Evolutionary conservation across 2,329 filamentous ascomycete species (phyloP).

Genomic region (Botrytis fabae): DNA sequence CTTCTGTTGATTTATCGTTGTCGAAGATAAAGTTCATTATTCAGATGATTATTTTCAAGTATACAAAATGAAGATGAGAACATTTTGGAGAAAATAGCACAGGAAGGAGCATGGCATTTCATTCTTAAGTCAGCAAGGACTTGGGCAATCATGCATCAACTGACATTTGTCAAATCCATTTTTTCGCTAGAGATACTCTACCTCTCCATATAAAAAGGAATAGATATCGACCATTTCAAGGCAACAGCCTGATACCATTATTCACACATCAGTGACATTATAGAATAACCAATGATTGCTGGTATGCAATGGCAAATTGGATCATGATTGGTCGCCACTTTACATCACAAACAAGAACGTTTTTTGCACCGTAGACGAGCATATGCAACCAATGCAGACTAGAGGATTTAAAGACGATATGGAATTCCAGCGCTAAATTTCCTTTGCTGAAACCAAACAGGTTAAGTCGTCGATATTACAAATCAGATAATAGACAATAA

Average conservation of each 20-base stretch:
- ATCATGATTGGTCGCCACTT: neutral
- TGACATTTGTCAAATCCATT: neutral
- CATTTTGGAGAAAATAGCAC: neutral
- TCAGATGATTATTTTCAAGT: neutral
- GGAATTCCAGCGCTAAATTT: neutral
- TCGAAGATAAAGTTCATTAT: neutral
- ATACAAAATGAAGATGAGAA: neutral
- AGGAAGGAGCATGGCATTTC: neutral
- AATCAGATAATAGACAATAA: neutral
- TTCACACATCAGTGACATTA: neutral
- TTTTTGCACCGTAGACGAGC: neutral
- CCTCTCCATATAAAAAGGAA: neutral
- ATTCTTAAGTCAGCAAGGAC: neutral
- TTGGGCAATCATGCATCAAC: neutral
- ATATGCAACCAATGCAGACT: neutral
- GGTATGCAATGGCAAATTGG: neutral
- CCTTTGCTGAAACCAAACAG: neutral
- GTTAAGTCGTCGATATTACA: neutral
- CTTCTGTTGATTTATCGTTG: neutral
- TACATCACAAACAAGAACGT: neutral
- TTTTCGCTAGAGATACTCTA: neutral
- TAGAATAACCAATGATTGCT: neutral
- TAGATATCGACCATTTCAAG: neutral
- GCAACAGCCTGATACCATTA: neutral
- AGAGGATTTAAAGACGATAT: neutral